These are phyloP conservation scores for Zygnema cylindricum DNA, from an alignment of 139 green algal genomes.

Conservation along the genomic window DNA sequence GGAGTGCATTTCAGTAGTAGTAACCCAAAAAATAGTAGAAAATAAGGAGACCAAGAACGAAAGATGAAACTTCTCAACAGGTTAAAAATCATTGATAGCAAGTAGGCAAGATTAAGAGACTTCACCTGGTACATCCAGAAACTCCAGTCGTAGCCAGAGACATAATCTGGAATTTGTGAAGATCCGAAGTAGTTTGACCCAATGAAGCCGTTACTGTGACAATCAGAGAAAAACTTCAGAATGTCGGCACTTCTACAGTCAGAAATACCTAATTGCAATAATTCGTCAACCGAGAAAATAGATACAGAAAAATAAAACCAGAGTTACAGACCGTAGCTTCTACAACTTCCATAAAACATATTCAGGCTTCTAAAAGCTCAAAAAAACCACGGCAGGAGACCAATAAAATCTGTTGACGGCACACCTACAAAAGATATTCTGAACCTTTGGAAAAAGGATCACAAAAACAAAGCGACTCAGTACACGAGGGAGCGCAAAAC, in stretches of 20 bases:
- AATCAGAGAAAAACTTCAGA: neutral
- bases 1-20: no score
- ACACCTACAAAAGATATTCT: no score
- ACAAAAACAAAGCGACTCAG: no score
- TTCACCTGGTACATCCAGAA: constrained; percentile 51
- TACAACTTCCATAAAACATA: neutral
- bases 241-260: no score
- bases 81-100: constrained; percentile 6
- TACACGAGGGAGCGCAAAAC: neutral
- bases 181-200: constrained; percentile 66
- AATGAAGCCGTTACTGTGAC: constrained; percentile 70
- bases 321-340: neutral
- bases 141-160: constrained; percentile 29
- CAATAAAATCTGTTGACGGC: no score
- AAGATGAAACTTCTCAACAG: neutral
- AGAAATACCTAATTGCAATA: no score
- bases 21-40: no score
- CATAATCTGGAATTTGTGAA: constrained; percentile 33
- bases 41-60: neutral
- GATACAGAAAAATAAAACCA: neutral
- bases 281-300: neutral
- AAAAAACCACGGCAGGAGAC: constrained; percentile 7
- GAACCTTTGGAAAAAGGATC: no score
- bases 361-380: neutral
- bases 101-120: no score